These are phyloP conservation scores for Tuber brumale DNA, from an alignment of 495 filamentous ascomycete species.

Conservation along the genomic window DNA sequence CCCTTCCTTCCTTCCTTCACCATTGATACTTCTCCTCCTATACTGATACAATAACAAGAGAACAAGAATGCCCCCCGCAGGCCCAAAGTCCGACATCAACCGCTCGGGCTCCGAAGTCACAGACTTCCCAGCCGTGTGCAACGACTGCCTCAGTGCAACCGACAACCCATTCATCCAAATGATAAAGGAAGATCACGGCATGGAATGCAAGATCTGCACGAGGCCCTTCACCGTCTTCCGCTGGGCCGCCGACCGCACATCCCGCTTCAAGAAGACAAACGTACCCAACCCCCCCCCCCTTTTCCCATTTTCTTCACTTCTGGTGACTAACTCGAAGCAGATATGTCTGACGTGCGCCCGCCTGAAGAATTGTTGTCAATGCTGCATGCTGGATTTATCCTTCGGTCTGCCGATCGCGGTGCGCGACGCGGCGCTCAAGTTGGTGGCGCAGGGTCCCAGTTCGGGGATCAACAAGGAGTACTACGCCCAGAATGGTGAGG, in stretches of 20 bases:
- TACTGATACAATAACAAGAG: not conserved
- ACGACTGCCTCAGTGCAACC: conserved; percentile 64
- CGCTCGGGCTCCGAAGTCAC: conserved; percentile 93
- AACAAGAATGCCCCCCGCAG: conserved; percentile 50
- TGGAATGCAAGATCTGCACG: conserved; percentile 79
- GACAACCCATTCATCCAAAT: conserved; percentile 98
- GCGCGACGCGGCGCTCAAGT: conserved; percentile 93
- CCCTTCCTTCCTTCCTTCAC: not conserved
- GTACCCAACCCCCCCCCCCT: conserved; percentile 3
- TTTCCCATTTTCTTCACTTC: no score
- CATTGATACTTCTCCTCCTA: not conserved
- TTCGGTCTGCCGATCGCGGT: conserved; percentile 91
- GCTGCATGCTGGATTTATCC: conserved; percentile 94
- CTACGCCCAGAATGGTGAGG: conserved; percentile 94
- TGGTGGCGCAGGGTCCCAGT: conserved; percentile 85
- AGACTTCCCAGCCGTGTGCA: conserved; percentile 64
- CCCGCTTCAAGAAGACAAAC: conserved; percentile 63
- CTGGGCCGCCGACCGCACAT: conserved; percentile 78
- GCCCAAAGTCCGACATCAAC: conserved; percentile 92
- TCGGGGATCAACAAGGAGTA: conserved; percentile 92
- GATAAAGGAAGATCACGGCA: conserved; percentile 90
- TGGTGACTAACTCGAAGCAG: not conserved
- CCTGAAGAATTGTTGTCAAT: conserved; percentile 87
- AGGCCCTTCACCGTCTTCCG: conserved; percentile 92
- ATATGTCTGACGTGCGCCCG: conserved; percentile 74